Percentiles rank a stretch among this genome's conserved stretches.
Evolutionary conservation across 768 basidiomycete genomes (phyloP).

Genomic region (Nidularia sp.): DNA sequence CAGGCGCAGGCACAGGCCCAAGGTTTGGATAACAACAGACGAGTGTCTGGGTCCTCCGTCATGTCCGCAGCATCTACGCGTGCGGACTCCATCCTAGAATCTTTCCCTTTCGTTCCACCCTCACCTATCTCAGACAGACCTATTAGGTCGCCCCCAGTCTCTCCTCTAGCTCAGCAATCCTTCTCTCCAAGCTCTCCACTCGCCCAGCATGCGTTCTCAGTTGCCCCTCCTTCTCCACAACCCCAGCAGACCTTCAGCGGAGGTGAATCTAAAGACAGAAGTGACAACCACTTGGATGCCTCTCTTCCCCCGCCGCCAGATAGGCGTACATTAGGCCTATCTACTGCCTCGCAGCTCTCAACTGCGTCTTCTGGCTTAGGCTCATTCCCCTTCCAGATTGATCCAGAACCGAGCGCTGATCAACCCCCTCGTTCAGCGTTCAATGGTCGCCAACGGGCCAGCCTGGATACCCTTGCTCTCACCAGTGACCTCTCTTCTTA

Average conservation of each 20-base stretch:
- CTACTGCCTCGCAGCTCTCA: constrained; percentile 72
- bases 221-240: constrained; percentile 52
- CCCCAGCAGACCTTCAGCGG: constrained; percentile 40
- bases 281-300: constrained; percentile 12
- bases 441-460: constrained; percentile 63
- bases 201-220: constrained; percentile 43
- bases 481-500: constrained; percentile 83
- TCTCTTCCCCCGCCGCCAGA: constrained; percentile 50
- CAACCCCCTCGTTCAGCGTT: constrained; percentile 27
- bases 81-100: constrained; percentile 82
- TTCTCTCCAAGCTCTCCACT: constrained; percentile 57
- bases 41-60: constrained; percentile 64
- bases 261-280: constrained; percentile 11
- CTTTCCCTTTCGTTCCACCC: constrained; percentile 86
- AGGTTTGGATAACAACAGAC: constrained; percentile 40
- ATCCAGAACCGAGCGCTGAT: constrained; percentile 46
- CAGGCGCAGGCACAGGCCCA: constrained; percentile 58
- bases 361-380: constrained; percentile 78
- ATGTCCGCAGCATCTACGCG: constrained; percentile 65
- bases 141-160: constrained; percentile 68
- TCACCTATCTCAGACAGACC: constrained; percentile 85
- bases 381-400: constrained; percentile 86
- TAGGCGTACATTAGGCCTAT: constrained; percentile 63
- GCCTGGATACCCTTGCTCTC: constrained; percentile 79
- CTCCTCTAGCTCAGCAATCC: constrained; percentile 62